These are phyloP conservation scores for Chlorencoelia australis DNA, from an alignment of 2,329 filamentous ascomycete genomes.

Conservation along the genomic window DNA sequence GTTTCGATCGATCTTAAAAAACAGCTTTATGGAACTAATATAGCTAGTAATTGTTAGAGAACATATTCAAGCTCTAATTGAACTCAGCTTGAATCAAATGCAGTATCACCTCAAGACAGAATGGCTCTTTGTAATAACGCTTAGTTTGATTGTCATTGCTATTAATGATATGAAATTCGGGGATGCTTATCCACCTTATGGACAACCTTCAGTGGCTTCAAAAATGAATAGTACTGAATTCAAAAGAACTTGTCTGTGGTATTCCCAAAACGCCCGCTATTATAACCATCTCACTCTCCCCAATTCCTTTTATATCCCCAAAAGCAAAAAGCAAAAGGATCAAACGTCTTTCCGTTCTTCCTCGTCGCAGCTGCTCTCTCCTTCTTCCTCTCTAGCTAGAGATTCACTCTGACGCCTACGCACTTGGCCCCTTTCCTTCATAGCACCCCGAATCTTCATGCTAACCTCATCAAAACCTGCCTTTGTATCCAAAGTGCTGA, in stretches of 20 bases:
- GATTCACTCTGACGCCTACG: conserved; percentile 30
- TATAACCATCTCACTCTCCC: neutral
- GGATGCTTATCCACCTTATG: neutral
- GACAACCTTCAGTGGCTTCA: neutral
- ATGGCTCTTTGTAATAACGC: no score
- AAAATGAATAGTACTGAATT: neutral
- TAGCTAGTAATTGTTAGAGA: no score
- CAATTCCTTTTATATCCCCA: neutral
- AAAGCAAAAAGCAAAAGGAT: neutral
- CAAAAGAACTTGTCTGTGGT: neutral
- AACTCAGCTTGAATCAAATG: no score
- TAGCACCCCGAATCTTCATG: conserved; percentile 73
- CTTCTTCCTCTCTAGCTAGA: conserved; percentile 34
- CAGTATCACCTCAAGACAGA: no score
- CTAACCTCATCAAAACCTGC: conserved; percentile 75
- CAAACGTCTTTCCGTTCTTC: conserved; percentile 22
- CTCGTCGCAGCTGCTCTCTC: conserved; percentile 28
- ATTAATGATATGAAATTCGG: no score
- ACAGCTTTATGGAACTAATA: no score
- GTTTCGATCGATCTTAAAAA: no score
- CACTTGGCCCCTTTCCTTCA: conserved; percentile 65
- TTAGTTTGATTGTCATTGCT: no score
- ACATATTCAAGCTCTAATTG: no score
- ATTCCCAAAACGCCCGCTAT: neutral
- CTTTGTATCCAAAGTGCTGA: conserved; percentile 57